These are phyloP conservation scores for Uncinocarpus reesii DNA, from an alignment of 2,329 filamentous ascomycete species.

Conservation along the genomic window DNA sequence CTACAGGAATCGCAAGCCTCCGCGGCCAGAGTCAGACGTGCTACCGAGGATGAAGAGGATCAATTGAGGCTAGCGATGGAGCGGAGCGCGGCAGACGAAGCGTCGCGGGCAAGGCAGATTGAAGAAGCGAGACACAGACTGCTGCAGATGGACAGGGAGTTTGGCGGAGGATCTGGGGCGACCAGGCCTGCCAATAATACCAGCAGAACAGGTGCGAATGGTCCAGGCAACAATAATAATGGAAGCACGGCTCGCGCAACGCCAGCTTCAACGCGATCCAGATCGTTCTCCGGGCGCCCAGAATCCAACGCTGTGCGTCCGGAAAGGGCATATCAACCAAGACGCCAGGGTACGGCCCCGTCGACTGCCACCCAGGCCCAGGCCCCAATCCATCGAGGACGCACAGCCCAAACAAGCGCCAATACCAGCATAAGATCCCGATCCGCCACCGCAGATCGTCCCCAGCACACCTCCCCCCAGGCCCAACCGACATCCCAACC, in stretches of 20 bases:
- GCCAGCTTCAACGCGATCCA: neutral
- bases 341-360: neutral
- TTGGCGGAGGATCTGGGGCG: constrained; percentile 3
- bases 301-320: neutral
- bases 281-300: neutral
- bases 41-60: constrained; percentile 3
- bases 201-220: neutral
- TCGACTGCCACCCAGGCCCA: neutral
- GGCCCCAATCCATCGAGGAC: neutral
- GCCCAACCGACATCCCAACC: neutral
- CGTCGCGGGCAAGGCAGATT: constrained; percentile 1
- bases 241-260: neutral
- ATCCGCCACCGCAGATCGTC: neutral
- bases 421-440: neutral
- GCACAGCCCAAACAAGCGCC: neutral
- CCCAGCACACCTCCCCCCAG: neutral
- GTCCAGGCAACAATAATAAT: neutral
- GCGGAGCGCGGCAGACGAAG: constrained; percentile 13
- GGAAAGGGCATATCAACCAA: neutral
- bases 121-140: constrained; percentile 8
- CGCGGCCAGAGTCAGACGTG: constrained; percentile 1
- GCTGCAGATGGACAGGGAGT: constrained; percentile 12
- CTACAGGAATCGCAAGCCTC: constrained; percentile 10
- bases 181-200: neutral
- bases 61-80: constrained; percentile 8